Evolutionary conservation across 1,284 basidiomycete species (phyloP).

Genomic region (Tilletia caries): DNA sequence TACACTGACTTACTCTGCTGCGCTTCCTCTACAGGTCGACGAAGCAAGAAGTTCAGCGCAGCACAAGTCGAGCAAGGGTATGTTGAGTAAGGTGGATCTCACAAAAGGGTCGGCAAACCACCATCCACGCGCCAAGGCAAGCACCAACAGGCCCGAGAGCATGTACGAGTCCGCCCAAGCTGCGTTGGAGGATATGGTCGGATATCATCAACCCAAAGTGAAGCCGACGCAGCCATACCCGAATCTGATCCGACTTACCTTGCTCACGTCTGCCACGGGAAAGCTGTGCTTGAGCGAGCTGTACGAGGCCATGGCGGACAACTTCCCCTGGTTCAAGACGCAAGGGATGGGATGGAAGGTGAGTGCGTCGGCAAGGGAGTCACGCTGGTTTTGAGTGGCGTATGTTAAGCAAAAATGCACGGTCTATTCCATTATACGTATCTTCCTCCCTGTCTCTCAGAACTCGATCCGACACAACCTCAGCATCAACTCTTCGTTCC

Average conservation of each 20-base stretch:
- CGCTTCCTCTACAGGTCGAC: no score
- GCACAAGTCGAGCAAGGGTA: not conserved
- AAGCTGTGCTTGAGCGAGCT: constrained; percentile 5
- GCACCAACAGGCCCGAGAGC: constrained; percentile 5
- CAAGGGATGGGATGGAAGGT: constrained; percentile 10
- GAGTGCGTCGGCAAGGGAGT: not conserved
- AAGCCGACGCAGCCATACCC: constrained; percentile 2
- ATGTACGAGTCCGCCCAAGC: constrained; percentile 10
- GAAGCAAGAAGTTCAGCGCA: no score
- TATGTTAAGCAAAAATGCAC: no score
- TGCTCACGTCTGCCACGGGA: not conserved
- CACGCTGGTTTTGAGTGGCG: no score
- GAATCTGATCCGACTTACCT: constrained; percentile 4
- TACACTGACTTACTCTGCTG: no score
- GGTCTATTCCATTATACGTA: not conserved
- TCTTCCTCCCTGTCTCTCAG: not conserved
- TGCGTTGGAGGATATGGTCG: not conserved
- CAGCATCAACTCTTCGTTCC: constrained; percentile 11
- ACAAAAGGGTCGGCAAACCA: not conserved
- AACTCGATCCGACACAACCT: constrained; percentile 14
- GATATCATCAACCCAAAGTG: not conserved
- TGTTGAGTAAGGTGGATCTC: not conserved
- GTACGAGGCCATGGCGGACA: constrained; percentile 2
- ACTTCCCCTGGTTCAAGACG: constrained; percentile 13
- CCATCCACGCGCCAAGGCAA: not conserved